phyloP scores from a whole-genome alignment of 208 protist genomes.

The Wallacemonas sp. region DNA sequence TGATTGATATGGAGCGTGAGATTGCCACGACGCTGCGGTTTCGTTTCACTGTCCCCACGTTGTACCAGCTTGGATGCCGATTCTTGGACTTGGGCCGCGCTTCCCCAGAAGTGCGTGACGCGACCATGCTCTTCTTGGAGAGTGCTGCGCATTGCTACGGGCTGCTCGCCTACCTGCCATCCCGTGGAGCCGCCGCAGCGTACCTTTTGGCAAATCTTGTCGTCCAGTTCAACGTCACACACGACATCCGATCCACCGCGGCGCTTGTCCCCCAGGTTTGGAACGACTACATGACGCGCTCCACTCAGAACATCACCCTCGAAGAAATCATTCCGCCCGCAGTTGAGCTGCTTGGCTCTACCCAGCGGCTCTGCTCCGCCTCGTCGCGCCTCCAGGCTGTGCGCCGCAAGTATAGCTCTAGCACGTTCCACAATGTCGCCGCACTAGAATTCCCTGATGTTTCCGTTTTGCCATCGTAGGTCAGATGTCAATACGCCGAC shows the following conservation, averaged over 20 bases:
- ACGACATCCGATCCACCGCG: conserved; percentile 2
- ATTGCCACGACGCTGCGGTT: conserved; percentile 66
- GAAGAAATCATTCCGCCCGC: conserved; percentile 41
- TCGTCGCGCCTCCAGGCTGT: conserved; percentile 67
- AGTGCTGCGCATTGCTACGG: conserved; percentile 67
- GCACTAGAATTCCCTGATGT: conserved; percentile 52
- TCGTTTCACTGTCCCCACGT: conserved; percentile 76
- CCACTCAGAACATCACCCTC: conserved; percentile 45
- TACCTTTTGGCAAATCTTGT: conserved; percentile 58
- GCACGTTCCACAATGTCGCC: conserved; percentile 42
- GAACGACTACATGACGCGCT: conserved; percentile 38
- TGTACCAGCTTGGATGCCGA: conserved; percentile 60
- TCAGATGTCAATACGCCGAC: neutral
- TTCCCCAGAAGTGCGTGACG: conserved; percentile 35
- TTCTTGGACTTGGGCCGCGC: conserved; percentile 35
- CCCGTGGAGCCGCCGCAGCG: conserved; percentile 55
- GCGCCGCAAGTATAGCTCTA: conserved; percentile 62
- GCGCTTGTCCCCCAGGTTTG: conserved; percentile 30
- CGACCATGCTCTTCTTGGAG: conserved; percentile 69
- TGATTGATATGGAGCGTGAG: conserved; percentile 79
- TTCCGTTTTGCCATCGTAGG: conserved; percentile 23
- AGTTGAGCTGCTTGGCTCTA: conserved; percentile 57
- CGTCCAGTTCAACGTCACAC: conserved; percentile 34
- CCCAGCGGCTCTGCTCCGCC: conserved; percentile 42
- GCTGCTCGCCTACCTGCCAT: conserved; percentile 65